Conservation (phyloP, 2,329 filamentous ascomycete species). For the Diaporthe ilicicola region DNA sequence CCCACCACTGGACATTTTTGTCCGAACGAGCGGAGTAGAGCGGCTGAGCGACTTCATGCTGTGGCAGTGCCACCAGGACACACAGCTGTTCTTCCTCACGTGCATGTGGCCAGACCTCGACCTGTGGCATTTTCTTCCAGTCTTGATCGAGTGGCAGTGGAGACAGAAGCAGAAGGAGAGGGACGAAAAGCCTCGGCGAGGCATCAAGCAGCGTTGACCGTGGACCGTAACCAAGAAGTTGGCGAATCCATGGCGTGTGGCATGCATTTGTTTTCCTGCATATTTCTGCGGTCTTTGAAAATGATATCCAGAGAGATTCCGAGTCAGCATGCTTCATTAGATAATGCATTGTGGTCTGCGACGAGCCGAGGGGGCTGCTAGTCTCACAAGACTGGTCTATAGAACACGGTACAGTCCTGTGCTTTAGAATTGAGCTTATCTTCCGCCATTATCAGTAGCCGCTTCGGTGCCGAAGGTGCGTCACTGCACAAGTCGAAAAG, state of each 20-base stretch:
- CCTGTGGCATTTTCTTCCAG: conserved; percentile 90
- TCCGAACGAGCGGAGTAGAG: conserved; percentile 92
- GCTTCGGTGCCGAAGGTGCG: conserved; percentile 23
- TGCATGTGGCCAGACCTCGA: conserved; percentile 97
- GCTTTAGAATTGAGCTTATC: conserved; percentile 7
- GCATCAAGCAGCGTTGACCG: conserved; percentile 43
- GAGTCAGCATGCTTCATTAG: neutral
- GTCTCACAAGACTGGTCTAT: neutral
- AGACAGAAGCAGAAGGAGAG: conserved; percentile 65
- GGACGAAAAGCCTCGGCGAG: conserved; percentile 53
- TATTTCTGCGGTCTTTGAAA: conserved; percentile 7
- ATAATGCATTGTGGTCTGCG: neutral
- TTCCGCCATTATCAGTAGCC: conserved; percentile 13
- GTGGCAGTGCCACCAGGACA: conserved; percentile 95
- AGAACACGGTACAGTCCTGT: neutral
- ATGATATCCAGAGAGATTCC: conserved; percentile 17
- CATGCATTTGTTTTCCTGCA: conserved; percentile 1
- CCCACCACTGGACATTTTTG: conserved; percentile 88
- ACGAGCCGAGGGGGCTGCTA: neutral
- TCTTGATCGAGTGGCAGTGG: conserved; percentile 90
- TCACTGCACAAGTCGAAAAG: conserved; percentile 22
- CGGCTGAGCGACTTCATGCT: conserved; percentile 97
- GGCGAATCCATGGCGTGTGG: neutral
- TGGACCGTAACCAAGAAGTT: too few relatives aligned
- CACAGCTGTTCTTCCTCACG: conserved; percentile 90